These are phyloP conservation scores for Linanthus parryae DNA, from an alignment of 148 eudicot genomes.

Conservation along the genomic window DNA sequence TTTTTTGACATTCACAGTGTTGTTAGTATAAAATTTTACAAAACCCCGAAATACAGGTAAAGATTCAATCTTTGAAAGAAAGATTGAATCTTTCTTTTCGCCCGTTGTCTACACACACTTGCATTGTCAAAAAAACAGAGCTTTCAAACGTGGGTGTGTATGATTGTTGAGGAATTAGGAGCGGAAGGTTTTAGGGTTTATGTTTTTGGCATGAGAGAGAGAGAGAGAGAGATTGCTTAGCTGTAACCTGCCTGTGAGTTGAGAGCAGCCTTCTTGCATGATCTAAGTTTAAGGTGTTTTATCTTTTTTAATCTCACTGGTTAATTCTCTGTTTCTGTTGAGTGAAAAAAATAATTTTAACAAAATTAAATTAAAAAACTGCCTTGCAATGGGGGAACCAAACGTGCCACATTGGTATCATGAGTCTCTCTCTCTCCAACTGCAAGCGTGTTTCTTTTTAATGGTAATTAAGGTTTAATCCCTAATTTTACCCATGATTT, in stretches of 20 bases:
- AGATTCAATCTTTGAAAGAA: too few relatives aligned
- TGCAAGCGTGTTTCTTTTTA: slow-evolving; percentile 31
- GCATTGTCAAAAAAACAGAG: background rate
- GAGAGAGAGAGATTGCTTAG: slow-evolving; percentile 33
- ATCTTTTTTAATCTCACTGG: too few relatives aligned
- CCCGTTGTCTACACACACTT: background rate
- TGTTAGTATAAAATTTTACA: too few relatives aligned
- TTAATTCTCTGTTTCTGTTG: too few relatives aligned
- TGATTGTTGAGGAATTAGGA: slow-evolving; percentile 5
- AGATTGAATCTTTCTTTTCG: background rate
- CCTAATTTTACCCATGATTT: slow-evolving; percentile 1
- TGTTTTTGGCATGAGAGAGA: slow-evolving; percentile 45
- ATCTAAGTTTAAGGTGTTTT: slow-evolving; percentile 25
- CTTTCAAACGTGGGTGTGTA: background rate
- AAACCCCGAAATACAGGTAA: too few relatives aligned
- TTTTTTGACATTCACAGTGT: too few relatives aligned
- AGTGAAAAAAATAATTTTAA: background rate
- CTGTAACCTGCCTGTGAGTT: slow-evolving; percentile 78
- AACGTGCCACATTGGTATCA: slow-evolving; percentile 66
- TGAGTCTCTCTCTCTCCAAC: slow-evolving; percentile 25
- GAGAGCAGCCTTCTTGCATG: slow-evolving; percentile 92
- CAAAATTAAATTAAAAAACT: background rate
- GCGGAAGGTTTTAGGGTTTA: slow-evolving; percentile 28
- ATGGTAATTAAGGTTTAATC: slow-evolving; percentile 1
- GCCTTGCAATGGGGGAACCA: slow-evolving; percentile 30